Evolutionary conservation across 192 early-diverging fungal species (phyloP).

Genomic region (Coemansia reversa): DNA sequence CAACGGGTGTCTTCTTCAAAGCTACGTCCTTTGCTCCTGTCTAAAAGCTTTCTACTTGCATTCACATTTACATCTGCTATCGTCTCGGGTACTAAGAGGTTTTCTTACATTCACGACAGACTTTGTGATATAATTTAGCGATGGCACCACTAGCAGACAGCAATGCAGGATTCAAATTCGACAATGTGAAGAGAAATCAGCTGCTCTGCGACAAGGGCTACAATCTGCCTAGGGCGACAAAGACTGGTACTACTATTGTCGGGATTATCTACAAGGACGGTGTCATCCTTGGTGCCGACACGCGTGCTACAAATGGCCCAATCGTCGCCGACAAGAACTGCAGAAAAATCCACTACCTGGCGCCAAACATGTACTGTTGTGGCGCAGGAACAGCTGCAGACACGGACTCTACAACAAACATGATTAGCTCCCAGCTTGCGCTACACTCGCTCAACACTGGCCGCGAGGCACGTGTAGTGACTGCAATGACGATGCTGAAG

Average conservation of each 20-base stretch:
- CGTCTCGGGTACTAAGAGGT: neutral
- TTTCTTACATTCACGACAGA: neutral
- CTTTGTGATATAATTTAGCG: slow-evolving; percentile 3
- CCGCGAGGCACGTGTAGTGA: slow-evolving; percentile 80
- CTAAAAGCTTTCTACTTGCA: neutral
- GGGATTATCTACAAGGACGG: slow-evolving; percentile 95
- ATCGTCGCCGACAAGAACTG: slow-evolving; percentile 99
- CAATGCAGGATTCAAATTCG: slow-evolving; percentile 49
- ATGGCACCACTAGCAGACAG: slow-evolving; percentile 35
- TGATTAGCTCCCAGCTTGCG: slow-evolving; percentile 93
- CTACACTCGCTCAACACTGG: slow-evolving; percentile 90
- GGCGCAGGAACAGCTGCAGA: slow-evolving; percentile 99
- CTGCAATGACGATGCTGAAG: slow-evolving; percentile 96
- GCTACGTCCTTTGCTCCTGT: neutral
- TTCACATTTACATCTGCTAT: neutral
- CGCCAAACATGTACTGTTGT: slow-evolving; percentile 98
- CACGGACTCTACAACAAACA: slow-evolving; percentile 90
- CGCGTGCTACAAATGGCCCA: slow-evolving; percentile 90
- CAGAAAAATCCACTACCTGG: slow-evolving; percentile 97
- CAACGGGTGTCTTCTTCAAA: neutral
- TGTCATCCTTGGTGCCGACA: slow-evolving; percentile 93
- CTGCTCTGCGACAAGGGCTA: slow-evolving; percentile 75
- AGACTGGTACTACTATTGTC: slow-evolving; percentile 97
- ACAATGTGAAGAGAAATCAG: slow-evolving; percentile 66
- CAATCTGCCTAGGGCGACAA: slow-evolving; percentile 78